Base-by-base conservation (phyloP, 345 rosid species). In the Euclidium syriacum region DNA sequence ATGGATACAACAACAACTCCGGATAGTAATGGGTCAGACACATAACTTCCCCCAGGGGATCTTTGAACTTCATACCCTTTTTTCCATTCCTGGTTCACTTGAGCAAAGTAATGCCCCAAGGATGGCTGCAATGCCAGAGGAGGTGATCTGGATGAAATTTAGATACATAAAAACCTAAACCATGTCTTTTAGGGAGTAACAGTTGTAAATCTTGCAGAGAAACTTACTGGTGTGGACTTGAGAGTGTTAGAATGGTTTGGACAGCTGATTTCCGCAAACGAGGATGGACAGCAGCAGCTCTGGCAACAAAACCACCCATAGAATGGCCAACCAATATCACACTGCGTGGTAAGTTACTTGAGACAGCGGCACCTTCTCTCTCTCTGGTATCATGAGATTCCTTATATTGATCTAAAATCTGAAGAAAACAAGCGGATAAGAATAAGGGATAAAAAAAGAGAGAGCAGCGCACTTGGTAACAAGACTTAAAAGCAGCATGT, bases 221-320 rank as follows among this genome's bases (percentile, higher is more conserved):
- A n/a, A 68, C 96, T 80, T 75, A 94, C 99, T 94, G 99, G 64
- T 94, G 99, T 7, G 99, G 92, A 57, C 84, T 81, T 79, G 99
- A 85, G 75, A 94, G 96, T 7, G 99, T 94, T 29, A 94, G 79
- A 67, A 94, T 68, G 69, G 97, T 94, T 72, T 83, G 87, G 44
- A 94, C 90, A 36, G 92, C 80, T 54, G 81, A 81, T 74, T 85
- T 87, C 75, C 92, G 80, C 55, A 94, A 74, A 60, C 18, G 77
- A 52, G 97, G 97, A 73, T 94, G 97, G 64, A 87, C 71, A 4
- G 83, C 76, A 62, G 95, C 97, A 66, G 99, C 97, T 84, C 99
- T 85, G 64, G 99, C 96, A 75, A 94, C 97, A 78, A 94, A 90
- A 58, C 99, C 99, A 73, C 99, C 99, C 91, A 94, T 87, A 52